A percentile compares a stretch with the other conserved stretches of the same genome.
phyloP scores from a whole-genome alignment of 306 rosid species.

The Lathyrus tuberosus region DNA sequence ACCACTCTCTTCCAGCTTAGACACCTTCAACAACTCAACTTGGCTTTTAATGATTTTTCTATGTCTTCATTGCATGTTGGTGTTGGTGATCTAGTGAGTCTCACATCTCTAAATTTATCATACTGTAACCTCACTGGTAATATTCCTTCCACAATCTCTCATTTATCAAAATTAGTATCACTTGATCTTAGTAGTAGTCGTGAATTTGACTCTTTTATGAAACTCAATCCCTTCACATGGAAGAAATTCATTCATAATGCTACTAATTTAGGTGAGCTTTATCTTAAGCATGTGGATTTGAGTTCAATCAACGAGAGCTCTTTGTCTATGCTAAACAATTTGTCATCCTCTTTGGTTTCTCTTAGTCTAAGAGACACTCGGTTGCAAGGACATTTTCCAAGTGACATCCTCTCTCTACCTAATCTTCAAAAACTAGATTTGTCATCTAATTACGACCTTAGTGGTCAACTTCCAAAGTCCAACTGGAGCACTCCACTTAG shows the following conservation, averaged over 20 bases:
- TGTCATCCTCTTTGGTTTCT: background rate
- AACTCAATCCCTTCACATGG: background rate
- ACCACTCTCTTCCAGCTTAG: background rate
- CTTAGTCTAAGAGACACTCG: background rate
- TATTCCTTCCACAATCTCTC: background rate
- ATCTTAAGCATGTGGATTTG: background rate
- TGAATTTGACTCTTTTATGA: background rate
- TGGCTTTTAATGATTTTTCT: background rate
- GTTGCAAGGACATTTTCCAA: background rate
- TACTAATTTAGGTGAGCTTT: background rate
- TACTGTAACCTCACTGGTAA: background rate
- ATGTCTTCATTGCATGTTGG: background rate
- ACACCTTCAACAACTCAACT: background rate
- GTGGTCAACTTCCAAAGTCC: constrained; percentile 30
- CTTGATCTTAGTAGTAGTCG: background rate
- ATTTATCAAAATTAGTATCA: background rate
- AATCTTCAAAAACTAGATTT: constrained; percentile 20
- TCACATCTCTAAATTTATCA: background rate
- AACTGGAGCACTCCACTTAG: constrained; percentile 27
- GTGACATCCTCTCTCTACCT: background rate
- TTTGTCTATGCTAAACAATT: background rate
- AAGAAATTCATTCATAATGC: background rate
- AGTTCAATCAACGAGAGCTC: background rate
- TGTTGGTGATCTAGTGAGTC: background rate
- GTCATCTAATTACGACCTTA: background rate